phyloP scores from a whole-genome alignment of 345 rosid species.

The Melastoma malabathricum region DNA sequence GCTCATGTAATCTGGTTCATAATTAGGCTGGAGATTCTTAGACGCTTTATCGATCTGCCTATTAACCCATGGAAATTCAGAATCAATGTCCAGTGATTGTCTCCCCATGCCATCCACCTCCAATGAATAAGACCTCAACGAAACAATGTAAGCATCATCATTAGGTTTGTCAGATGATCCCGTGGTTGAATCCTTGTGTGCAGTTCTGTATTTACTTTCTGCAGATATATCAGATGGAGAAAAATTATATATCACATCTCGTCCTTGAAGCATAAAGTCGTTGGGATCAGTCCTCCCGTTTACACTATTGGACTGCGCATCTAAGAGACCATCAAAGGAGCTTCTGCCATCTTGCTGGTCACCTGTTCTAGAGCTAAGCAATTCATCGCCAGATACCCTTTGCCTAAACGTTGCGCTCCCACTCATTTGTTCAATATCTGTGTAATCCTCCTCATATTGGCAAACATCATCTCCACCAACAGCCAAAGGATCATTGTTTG shows the following conservation, averaged over 20 bases:
- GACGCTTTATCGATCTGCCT: slow-evolving; percentile 26
- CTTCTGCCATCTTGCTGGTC: slow-evolving; percentile 24
- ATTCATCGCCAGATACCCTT: slow-evolving; percentile 44
- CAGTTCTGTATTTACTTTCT: slow-evolving; percentile 35
- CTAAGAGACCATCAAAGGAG: too few species aligned
- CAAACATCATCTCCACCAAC: slow-evolving; percentile 28
- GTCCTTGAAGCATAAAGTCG: slow-evolving; percentile 35
- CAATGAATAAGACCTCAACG: slow-evolving; percentile 27
- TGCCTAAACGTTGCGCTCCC: slow-evolving; percentile 28
- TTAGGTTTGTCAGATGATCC: slow-evolving; percentile 36
- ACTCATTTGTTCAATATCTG: slow-evolving; percentile 32
- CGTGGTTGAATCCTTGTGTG: slow-evolving; percentile 23
- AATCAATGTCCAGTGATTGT: slow-evolving; percentile 49
- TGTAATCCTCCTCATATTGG: slow-evolving; percentile 24
- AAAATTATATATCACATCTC: slow-evolving; percentile 18
- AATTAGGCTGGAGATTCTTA: slow-evolving; percentile 29
- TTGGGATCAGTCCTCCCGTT: slow-evolving; percentile 32
- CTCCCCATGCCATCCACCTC: slow-evolving; percentile 29
- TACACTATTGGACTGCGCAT: slow-evolving; percentile 27
- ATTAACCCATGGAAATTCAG: slow-evolving; percentile 39
- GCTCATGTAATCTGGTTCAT: slow-evolving; percentile 69
- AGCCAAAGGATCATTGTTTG: slow-evolving; percentile 46
- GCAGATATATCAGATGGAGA: slow-evolving; percentile 35
- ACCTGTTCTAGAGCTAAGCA: slow-evolving; percentile 25
- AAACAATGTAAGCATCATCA: slow-evolving; percentile 78